Evolutionary conservation across 2,329 filamentous ascomycete species (phyloP).

Genomic region (Hypoxylon sp.): DNA sequence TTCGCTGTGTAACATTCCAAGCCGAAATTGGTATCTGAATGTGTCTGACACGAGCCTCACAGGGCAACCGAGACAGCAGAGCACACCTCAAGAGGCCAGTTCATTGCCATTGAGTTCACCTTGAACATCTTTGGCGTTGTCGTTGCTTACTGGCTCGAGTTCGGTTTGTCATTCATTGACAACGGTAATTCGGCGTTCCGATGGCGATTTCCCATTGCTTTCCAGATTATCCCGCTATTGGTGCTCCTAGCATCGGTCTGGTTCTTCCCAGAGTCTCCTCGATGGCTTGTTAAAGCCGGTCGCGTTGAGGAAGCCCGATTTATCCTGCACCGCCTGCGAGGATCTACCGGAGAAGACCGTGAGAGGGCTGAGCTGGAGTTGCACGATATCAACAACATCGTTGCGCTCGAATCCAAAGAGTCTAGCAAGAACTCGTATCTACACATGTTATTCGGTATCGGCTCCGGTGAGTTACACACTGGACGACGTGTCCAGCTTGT

Average conservation of each 20-base stretch:
- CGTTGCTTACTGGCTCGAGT: constrained; percentile 73
- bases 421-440: constrained; percentile 71
- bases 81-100: constrained; percentile 76
- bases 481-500: constrained; percentile 78
- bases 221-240: constrained; percentile 77
- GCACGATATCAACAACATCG: constrained; percentile 76
- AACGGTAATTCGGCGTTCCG: constrained; percentile 70
- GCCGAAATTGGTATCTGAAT: neutral
- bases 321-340: constrained; percentile 75
- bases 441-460: constrained; percentile 77
- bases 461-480: constrained; percentile 75
- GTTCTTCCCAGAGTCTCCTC: constrained; percentile 79
- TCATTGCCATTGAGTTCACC: constrained; percentile 80
- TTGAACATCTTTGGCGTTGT: constrained; percentile 80
- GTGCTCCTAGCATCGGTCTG: constrained; percentile 69
- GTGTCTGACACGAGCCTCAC: constrained; percentile 6
- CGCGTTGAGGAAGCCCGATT: constrained; percentile 77
- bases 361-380: constrained; percentile 74
- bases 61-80: constrained; percentile 77
- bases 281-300: constrained; percentile 77
- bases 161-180: constrained; percentile 73
- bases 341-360: constrained; percentile 67
- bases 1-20: neutral
- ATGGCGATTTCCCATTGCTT: constrained; percentile 79
- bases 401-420: constrained; percentile 74